These are phyloP conservation scores for Cardamine resedifolia DNA, from an alignment of 345 rosid species.

Conservation along the genomic window DNA sequence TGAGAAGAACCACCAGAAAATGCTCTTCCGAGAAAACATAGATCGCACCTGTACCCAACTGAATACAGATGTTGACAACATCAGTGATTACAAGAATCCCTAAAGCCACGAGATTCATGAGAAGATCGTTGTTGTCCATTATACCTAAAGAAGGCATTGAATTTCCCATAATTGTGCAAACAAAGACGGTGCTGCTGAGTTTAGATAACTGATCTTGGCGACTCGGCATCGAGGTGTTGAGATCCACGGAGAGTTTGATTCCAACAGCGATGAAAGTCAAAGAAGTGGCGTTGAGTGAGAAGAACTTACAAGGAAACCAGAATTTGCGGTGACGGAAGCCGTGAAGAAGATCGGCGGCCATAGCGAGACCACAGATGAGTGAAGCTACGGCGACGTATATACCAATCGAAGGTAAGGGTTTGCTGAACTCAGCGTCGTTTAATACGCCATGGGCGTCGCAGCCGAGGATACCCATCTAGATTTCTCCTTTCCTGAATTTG, in stretches of 20 bases:
- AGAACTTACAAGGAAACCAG: slow-evolving; percentile 77
- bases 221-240: slow-evolving; percentile 88
- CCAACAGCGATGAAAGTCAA: slow-evolving; percentile 69
- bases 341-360: slow-evolving; percentile 63
- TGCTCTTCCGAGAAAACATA: slow-evolving; percentile 64
- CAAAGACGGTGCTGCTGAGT: slow-evolving; percentile 73
- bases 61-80: slow-evolving; percentile 69
- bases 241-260: slow-evolving; percentile 78
- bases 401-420: slow-evolving; percentile 87
- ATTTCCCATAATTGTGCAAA: slow-evolving; percentile 77
- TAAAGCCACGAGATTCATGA: slow-evolving; percentile 58
- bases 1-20: slow-evolving; percentile 33
- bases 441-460: slow-evolving; percentile 65
- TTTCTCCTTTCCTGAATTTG: background rate
- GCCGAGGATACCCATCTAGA: slow-evolving; percentile 51
- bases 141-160: slow-evolving; percentile 87
- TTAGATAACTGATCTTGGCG: slow-evolving; percentile 81
- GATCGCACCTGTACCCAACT: slow-evolving; percentile 76
- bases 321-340: slow-evolving; percentile 59
- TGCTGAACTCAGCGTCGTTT: slow-evolving; percentile 55
- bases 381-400: slow-evolving; percentile 78
- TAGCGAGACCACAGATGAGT: slow-evolving; percentile 62
- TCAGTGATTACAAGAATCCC: slow-evolving; percentile 72
- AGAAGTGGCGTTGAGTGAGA: slow-evolving; percentile 80
- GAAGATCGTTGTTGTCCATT: slow-evolving; percentile 61